Conservation (phyloP, 2,329 filamentous ascomycete genomes). For the Aspergillus brunneoviolaceus region DNA sequence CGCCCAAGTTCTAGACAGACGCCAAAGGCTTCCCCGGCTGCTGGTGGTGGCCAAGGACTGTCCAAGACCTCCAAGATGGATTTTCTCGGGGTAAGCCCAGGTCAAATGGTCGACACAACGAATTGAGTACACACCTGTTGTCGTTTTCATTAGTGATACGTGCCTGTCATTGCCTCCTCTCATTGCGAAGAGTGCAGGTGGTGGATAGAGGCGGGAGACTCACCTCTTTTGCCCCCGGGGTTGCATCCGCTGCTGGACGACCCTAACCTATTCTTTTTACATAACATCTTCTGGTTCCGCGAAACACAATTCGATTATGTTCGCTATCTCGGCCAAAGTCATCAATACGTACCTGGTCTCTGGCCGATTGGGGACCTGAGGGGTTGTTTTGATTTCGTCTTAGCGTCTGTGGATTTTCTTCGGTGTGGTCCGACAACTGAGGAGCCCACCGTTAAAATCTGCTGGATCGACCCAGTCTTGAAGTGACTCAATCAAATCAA, state of each 20-base stretch:
- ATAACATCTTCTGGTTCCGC: constrained; percentile 20
- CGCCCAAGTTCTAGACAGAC: not conserved
- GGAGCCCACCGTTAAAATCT: not conserved
- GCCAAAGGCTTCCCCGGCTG: not conserved
- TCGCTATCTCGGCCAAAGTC: not conserved
- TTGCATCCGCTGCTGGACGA: constrained; percentile 16
- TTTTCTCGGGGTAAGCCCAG: not conserved
- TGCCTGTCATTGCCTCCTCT: not conserved
- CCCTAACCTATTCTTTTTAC: constrained; percentile 23
- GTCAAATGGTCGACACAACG: not conserved
- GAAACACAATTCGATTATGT: constrained; percentile 14
- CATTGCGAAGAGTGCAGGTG: not conserved
- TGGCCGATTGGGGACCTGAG: not conserved
- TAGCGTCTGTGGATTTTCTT: not conserved
- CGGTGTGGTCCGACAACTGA: constrained; percentile 3
- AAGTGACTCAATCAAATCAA: constrained; percentile 7
- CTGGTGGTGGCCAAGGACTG: not conserved
- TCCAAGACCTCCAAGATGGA: not conserved
- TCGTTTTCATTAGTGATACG: not conserved
- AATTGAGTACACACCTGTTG: not conserved
- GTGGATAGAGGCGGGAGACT: not conserved
- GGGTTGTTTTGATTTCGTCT: not conserved
- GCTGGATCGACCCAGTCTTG: constrained; percentile 1
- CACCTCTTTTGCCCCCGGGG: constrained; percentile 6
- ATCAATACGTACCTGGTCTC: constrained; percentile 16